These are phyloP conservation scores for Hypoxylon trugodes DNA, from an alignment of 495 filamentous ascomycete genomes.

Conservation along the genomic window DNA sequence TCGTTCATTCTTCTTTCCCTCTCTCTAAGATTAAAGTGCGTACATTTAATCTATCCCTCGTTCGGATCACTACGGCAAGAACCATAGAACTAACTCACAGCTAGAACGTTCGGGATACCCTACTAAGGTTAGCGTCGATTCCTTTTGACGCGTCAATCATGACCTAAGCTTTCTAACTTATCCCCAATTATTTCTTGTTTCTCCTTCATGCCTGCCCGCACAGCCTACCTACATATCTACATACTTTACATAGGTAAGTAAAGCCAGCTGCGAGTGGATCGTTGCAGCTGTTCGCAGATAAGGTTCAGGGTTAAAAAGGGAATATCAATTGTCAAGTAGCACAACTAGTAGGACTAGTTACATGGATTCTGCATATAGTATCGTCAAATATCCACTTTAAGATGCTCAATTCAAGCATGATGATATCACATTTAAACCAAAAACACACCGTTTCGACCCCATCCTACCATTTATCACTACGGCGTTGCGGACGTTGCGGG, in stretches of 20 bases:
- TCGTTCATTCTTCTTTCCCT: too few relatives aligned
- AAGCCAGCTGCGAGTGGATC: too few relatives aligned
- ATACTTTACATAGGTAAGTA: not conserved
- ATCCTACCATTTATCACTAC: conserved; percentile 5
- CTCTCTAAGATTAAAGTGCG: not conserved
- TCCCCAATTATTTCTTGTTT: conserved; percentile 4
- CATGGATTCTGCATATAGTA: too few relatives aligned
- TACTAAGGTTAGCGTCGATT: conserved; percentile 31
- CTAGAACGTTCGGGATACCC: conserved; percentile 26
- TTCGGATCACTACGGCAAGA: conserved; percentile 4
- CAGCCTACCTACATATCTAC: not conserved
- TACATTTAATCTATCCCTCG: not conserved
- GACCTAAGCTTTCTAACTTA: not conserved
- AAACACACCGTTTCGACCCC: conserved; percentile 15
- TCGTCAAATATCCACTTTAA: conserved; percentile 18
- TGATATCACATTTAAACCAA: conserved; percentile 31
- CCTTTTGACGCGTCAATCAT: not conserved
- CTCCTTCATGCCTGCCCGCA: too few relatives aligned
- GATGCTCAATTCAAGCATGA: conserved; percentile 33
- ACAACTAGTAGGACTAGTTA: too few relatives aligned
- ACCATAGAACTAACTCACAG: conserved; percentile 3
- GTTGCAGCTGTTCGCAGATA: conserved; percentile 10
- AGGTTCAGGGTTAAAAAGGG: too few relatives aligned
- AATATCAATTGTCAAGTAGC: too few relatives aligned
- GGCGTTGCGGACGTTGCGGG: too few relatives aligned